Conservation (phyloP, 1,139 yeast species). For the Sugiyamaella sp. region DNA sequence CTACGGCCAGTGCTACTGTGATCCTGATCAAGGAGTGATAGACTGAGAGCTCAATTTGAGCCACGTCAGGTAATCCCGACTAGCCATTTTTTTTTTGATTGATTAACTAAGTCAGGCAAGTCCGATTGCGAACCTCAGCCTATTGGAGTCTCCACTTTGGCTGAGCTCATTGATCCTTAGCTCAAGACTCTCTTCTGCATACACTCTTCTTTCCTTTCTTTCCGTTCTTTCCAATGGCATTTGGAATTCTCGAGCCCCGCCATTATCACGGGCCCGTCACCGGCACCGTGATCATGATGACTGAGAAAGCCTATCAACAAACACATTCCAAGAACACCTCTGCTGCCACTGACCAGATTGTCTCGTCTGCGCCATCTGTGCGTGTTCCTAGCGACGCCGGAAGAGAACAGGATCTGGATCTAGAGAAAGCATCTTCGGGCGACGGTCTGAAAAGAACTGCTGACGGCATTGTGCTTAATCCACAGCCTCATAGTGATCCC, state of each 20-base stretch:
- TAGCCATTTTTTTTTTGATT: too few relatives aligned
- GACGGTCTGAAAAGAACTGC: slow-evolving; percentile 49
- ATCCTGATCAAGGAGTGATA: too few relatives aligned
- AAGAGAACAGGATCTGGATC: slow-evolving; percentile 14
- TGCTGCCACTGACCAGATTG: background rate
- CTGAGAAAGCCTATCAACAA: slow-evolving; percentile 1
- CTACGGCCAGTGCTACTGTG: too few relatives aligned
- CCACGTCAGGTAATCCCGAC: too few relatives aligned
- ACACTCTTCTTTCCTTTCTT: background rate
- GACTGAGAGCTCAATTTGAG: too few relatives aligned
- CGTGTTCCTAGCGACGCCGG: too few relatives aligned
- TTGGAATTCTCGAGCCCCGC: slow-evolving; percentile 51
- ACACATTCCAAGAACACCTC: slow-evolving; percentile 18
- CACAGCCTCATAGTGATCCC: slow-evolving; percentile 76
- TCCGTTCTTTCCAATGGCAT: slow-evolving; percentile 8
- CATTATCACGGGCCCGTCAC: slow-evolving; percentile 47
- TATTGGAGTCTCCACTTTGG: too few relatives aligned
- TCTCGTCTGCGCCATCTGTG: background rate
- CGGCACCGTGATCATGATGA: slow-evolving; percentile 51
- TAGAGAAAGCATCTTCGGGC: slow-evolving; percentile 21
- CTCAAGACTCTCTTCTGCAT: too few relatives aligned
- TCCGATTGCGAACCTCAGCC: too few relatives aligned
- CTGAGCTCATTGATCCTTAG: too few relatives aligned
- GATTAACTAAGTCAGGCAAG: too few relatives aligned
- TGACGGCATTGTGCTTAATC: slow-evolving; percentile 62